phyloP scores from a whole-genome alignment of 768 basidiomycete species.

The Boletales sp. region DNA sequence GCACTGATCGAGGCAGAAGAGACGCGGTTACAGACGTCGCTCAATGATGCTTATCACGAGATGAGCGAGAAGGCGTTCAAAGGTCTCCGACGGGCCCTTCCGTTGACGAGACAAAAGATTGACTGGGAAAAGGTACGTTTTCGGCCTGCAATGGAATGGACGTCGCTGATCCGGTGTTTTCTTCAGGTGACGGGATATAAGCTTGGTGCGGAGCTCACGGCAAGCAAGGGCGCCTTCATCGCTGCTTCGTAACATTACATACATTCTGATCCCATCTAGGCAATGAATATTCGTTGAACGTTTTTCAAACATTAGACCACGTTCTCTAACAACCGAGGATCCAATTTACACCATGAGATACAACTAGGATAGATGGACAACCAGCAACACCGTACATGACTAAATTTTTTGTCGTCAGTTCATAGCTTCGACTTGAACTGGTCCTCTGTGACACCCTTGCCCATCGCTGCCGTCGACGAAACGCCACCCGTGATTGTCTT shows the following conservation, averaged over 20 bases:
- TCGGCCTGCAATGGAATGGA: neutral
- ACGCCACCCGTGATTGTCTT: slow-evolving; percentile 98
- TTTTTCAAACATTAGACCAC: neutral
- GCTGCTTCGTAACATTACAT: slow-evolving; percentile 18
- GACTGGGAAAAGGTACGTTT: slow-evolving; percentile 88
- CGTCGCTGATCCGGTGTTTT: neutral
- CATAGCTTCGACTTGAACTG: slow-evolving; percentile 65
- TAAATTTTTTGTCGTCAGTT: slow-evolving; percentile 2
- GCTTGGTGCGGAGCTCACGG: slow-evolving; percentile 71
- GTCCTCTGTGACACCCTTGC: slow-evolving; percentile 88
- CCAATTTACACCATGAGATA: neutral
- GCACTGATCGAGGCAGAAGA: slow-evolving; percentile 82
- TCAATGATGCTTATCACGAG: slow-evolving; percentile 81
- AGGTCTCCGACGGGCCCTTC: slow-evolving; percentile 83
- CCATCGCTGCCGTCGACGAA: slow-evolving; percentile 99
- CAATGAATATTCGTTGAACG: slow-evolving; percentile 8
- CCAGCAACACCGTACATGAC: neutral
- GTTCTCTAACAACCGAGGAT: neutral
- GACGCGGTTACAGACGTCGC: slow-evolving; percentile 68
- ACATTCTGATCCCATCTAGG: neutral
- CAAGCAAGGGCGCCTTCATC: slow-evolving; percentile 56
- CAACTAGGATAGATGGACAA: slow-evolving; percentile 1
- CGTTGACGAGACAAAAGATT: slow-evolving; percentile 88
- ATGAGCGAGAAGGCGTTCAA: slow-evolving; percentile 95
- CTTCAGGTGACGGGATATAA: slow-evolving; percentile 58